Conservation (phyloP, 1,284 basidiomycete genomes). For the Moniliophthora roreri region DNA sequence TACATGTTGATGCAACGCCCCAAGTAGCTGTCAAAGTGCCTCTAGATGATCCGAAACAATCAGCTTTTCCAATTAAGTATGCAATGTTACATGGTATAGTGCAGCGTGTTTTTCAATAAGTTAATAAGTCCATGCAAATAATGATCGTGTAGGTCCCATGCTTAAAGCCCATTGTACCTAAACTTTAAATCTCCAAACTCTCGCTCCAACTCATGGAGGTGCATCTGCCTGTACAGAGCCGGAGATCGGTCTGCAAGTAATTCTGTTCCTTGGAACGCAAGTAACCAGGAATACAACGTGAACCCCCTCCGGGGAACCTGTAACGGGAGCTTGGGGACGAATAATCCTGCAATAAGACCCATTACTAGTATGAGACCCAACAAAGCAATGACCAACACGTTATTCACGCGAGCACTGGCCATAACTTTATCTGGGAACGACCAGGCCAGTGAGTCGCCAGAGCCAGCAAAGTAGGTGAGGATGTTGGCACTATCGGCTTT, state of each 20-base stretch:
- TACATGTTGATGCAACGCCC: too few relatives aligned
- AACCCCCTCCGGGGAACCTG: constrained; percentile 3
- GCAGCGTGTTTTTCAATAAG: too few relatives aligned
- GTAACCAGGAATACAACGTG: constrained; percentile 3
- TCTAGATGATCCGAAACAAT: too few relatives aligned
- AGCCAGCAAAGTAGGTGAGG: constrained; percentile 40
- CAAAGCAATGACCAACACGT: neutral
- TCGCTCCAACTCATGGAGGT: constrained; percentile 10
- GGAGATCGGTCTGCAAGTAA: neutral
- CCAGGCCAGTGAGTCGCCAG: constrained; percentile 29
- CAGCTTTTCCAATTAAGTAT: too few relatives aligned
- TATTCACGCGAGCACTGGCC: neutral
- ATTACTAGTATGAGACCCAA: neutral
- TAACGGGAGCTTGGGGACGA: constrained; percentile 5
- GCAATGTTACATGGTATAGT: too few relatives aligned
- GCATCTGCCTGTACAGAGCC: constrained; percentile 6
- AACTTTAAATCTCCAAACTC: constrained; percentile 9
- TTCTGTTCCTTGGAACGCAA: constrained; percentile 6
- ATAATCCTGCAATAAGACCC: constrained; percentile 4
- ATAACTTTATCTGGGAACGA: neutral
- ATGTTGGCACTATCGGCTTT: constrained; percentile 37
- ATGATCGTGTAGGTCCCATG: too few relatives aligned
- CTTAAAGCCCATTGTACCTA: neutral
- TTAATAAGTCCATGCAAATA: too few relatives aligned
- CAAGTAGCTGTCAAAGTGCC: too few relatives aligned